Evolutionary conservation across 495 filamentous ascomycete species (phyloP), one percentile per base, ranked within the genome.

Genomic region (Jackrogersella minutella): DNA sequence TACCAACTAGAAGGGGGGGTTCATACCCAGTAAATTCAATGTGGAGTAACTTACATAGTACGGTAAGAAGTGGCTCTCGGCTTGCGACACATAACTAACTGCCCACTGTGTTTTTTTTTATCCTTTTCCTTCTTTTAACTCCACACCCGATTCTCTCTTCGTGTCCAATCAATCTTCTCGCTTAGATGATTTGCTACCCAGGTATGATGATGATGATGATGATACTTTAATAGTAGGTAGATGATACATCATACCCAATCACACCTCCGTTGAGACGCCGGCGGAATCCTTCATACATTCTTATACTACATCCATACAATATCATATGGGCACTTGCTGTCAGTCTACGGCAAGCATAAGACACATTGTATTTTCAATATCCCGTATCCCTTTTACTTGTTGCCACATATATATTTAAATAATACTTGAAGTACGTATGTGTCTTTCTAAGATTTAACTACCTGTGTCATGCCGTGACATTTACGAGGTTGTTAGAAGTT

Each of bases 121-220:
- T 22, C 17, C 11, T 43, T 21, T 28, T 17, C 13, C 13, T 16
- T n/a, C 4, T 3, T 16, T 22, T 30, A 43, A 46, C 52, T 41
- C 44, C 52, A 58, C 64, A 34, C 58, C 46, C 31, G 49, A n/a
- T n/a, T n/a, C n/a, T 37, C 28, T 19, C 17, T 33, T 67, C 46
- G 53, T 64, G 56, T 60, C 65, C 59, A 63, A 68, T 68, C 59
- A 63, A 55, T 52, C 4, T 49, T 40, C 58, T 68, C 49, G 65
- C 54, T 68, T 68, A 59, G n/a, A 28, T 47, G 17, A 44, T 44
- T 44, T 44, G 19, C 19, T 44, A 52, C 46, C 13, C 9, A 33
- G 26, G 46, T 54, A 41, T 36, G 1, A 19, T 21, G 16, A 21
- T 41, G 6, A 19, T 44, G 10, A 0, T 41, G 16, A 44, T 44